Percentiles rank a stretch among this genome's conserved stretches.
Evolutionary conservation across 768 basidiomycete genomes (phyloP).

Genomic region (Collybia nuda): DNA sequence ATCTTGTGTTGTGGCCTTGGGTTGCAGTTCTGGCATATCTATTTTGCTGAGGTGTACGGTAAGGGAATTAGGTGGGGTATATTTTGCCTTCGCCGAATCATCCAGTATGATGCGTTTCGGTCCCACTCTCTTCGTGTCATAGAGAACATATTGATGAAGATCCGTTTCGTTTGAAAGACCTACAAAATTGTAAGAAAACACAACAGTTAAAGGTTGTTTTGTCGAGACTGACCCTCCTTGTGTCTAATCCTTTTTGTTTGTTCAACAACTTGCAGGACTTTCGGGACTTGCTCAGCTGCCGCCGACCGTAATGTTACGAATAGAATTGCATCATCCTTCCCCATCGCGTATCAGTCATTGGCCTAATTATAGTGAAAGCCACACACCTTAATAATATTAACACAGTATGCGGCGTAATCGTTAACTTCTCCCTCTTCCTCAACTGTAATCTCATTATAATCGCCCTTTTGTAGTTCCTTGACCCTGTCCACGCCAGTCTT

Average conservation of each 20-base stretch:
- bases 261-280: slow-evolving; percentile 79
- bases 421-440: slow-evolving; percentile 60
- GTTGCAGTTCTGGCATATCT: slow-evolving; percentile 79
- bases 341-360: neutral
- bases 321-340: slow-evolving; percentile 76
- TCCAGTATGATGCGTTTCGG: slow-evolving; percentile 71
- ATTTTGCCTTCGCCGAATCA: slow-evolving; percentile 44
- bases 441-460: slow-evolving; percentile 74
- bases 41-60: slow-evolving; percentile 84
- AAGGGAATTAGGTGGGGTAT: slow-evolving; percentile 67
- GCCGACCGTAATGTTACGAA: slow-evolving; percentile 74
- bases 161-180: slow-evolving; percentile 56
- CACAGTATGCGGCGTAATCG: slow-evolving; percentile 73
- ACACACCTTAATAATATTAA: slow-evolving; percentile 58
- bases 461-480: slow-evolving; percentile 70
- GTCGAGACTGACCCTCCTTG: slow-evolving; percentile 56
- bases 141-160: slow-evolving; percentile 74
- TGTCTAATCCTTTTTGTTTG: slow-evolving; percentile 75
- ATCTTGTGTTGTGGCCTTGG: slow-evolving; percentile 34
- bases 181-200: slow-evolving; percentile 12
- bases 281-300: slow-evolving; percentile 63
- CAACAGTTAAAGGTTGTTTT: neutral
- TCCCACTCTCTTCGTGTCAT: slow-evolving; percentile 59
- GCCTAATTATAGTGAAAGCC: neutral
- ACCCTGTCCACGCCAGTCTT: slow-evolving; percentile 70